Conservation (phyloP, 441 rosid genomes). For the Populus hybrid region DNA sequence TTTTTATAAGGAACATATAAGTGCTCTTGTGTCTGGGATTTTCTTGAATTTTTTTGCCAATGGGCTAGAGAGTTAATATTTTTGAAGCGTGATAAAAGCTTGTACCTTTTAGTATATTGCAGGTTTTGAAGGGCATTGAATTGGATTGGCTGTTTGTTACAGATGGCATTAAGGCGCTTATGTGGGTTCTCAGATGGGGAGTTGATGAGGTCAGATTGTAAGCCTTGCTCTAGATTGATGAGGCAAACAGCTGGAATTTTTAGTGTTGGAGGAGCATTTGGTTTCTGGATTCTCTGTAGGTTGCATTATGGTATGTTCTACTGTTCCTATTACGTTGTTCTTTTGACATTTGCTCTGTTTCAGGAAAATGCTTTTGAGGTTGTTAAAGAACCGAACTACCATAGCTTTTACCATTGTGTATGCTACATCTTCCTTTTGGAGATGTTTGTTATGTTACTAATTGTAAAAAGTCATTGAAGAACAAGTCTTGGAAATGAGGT, state of each 20-base stretch:
- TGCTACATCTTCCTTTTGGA: background rate
- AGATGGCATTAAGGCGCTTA: slow-evolving; percentile 63
- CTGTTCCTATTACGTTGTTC: background rate
- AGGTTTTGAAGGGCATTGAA: background rate
- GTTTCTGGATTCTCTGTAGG: slow-evolving; percentile 92
- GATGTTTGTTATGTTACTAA: background rate
- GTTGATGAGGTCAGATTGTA: slow-evolving; percentile 75
- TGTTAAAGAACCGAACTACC: background rate
- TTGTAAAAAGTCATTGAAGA: background rate
- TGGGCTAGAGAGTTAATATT: background rate
- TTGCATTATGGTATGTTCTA: slow-evolving; percentile 67
- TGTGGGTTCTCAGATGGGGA: slow-evolving; percentile 85
- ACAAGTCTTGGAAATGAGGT: background rate
- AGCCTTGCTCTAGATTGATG: slow-evolving; percentile 86
- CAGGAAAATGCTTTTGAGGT: background rate
- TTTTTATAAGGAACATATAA: background rate
- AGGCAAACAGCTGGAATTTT: slow-evolving; percentile 78
- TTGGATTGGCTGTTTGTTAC: background rate
- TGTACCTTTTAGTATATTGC: background rate
- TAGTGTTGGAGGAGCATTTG: slow-evolving; percentile 72
- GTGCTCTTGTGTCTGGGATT: background rate
- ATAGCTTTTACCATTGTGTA: background rate
- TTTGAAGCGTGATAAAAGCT: background rate
- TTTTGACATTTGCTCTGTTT: slow-evolving; percentile 1
- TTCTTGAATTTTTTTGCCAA: background rate